Percentiles rank a stretch among this genome's conserved stretches.
Evolutionary conservation across 345 rosid species (phyloP).

Genomic region (Diplotaxis tenuifolia): DNA sequence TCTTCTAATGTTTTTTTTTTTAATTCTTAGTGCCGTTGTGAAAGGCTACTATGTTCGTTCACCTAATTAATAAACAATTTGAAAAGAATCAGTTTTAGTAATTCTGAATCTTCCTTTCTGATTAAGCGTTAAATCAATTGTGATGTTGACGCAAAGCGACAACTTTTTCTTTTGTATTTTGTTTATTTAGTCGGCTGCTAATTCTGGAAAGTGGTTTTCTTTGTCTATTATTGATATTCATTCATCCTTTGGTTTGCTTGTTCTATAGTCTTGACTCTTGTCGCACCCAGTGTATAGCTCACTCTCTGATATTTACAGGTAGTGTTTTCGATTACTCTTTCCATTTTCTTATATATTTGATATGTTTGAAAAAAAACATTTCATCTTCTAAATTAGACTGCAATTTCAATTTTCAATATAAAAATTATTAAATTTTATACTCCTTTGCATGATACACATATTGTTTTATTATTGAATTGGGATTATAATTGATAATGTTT

Average conservation of each 20-base stretch:
- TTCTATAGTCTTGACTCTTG: no score
- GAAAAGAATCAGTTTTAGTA: neutral
- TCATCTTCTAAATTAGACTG: neutral
- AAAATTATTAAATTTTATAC: neutral
- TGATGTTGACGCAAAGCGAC: constrained; percentile 13
- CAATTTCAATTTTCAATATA: neutral
- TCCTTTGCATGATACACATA: neutral
- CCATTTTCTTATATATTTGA: neutral
- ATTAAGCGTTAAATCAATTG: constrained; percentile 6
- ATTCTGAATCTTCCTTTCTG: constrained; percentile 11
- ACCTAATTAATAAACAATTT: constrained; percentile 14
- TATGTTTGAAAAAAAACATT: neutral
- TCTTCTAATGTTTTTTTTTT: neutral
- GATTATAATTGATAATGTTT: neutral
- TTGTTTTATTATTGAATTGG: neutral
- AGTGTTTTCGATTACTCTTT: no score
- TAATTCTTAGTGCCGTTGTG: constrained; percentile 8
- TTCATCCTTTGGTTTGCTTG: no score
- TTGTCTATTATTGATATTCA: neutral
- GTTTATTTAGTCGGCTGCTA: neutral
- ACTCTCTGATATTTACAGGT: no score
- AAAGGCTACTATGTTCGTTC: constrained; percentile 8
- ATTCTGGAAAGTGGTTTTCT: constrained; percentile 1
- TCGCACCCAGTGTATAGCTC: no score
- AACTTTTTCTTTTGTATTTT: constrained; percentile 1